Evolutionary conservation across 192 early-diverging fungal species (phyloP).

Genomic region (Coemansia sp.): DNA sequence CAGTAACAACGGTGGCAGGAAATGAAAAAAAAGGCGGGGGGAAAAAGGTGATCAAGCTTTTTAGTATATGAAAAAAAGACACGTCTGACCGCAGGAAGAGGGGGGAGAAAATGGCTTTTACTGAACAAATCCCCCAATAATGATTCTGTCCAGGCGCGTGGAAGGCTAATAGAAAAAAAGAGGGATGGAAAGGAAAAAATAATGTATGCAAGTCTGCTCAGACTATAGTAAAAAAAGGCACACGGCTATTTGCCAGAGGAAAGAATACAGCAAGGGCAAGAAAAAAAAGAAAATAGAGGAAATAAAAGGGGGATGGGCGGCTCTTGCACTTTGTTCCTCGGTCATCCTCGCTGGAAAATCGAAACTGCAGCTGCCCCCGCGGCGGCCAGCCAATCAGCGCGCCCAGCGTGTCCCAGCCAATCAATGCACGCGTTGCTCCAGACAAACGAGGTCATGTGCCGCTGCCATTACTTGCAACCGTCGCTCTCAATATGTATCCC

Average conservation of each 20-base stretch:
- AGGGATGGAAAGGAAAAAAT: background rate
- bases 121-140: no score
- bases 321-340: background rate
- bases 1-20: no score
- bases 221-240: background rate
- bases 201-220: background rate
- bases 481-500: no score
- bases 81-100: conserved; percentile 10
- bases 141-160: no score
- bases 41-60: background rate
- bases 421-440: background rate
- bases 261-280: background rate
- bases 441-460: background rate
- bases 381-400: conserved; percentile 10
- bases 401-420: conserved; percentile 1
- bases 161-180: background rate
- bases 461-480: background rate
- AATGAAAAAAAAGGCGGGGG: conserved; percentile 1
- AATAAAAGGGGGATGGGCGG: background rate
- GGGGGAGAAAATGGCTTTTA: no score
- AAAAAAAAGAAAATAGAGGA: conserved; percentile 2
- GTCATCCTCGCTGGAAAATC: conserved; percentile 12
- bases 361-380: background rate
- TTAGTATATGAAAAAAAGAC: conserved; percentile 2
- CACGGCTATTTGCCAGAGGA: background rate